phyloP scores from a whole-genome alignment of 345 rosid species.

The Arabidopsis suecica region DNA sequence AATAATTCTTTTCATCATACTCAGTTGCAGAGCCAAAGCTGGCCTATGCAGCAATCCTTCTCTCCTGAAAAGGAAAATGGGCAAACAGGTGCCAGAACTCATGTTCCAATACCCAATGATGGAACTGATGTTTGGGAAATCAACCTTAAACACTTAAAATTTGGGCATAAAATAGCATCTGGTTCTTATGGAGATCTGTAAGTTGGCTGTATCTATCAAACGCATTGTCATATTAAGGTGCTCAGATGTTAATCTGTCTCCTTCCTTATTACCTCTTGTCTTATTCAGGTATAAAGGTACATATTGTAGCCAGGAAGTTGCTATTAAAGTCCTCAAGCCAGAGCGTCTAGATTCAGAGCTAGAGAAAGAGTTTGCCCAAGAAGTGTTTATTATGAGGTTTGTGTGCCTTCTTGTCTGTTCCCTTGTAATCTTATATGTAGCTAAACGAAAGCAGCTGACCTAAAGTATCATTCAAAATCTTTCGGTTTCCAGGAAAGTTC shows the following conservation, averaged over 20 bases:
- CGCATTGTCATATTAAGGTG: slow-evolving; percentile 20
- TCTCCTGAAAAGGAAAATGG: slow-evolving; percentile 60
- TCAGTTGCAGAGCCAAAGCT: slow-evolving; percentile 58
- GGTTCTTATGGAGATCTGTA: slow-evolving; percentile 98
- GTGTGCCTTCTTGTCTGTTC: slow-evolving; percentile 24
- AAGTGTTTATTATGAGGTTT: slow-evolving; percentile 96
- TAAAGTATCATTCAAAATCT: slow-evolving; percentile 27
- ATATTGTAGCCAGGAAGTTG: slow-evolving; percentile 95
- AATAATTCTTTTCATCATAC: slow-evolving; percentile 26
- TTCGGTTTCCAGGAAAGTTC: slow-evolving; percentile 71
- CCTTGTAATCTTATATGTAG: slow-evolving; percentile 16
- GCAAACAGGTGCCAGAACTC: slow-evolving; percentile 45
- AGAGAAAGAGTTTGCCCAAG: slow-evolving; percentile 95
- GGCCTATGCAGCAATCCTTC: slow-evolving; percentile 56
- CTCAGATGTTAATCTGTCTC: slow-evolving; percentile 15
- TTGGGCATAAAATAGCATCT: slow-evolving; percentile 87
- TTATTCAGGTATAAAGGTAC: slow-evolving; percentile 85
- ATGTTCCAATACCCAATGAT: slow-evolving; percentile 84
- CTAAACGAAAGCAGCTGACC: slow-evolving; percentile 22
- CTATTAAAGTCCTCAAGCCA: slow-evolving; percentile 94
- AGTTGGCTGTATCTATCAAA: slow-evolving; percentile 48
- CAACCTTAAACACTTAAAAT: slow-evolving; percentile 67
- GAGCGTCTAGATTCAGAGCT: slow-evolving; percentile 83
- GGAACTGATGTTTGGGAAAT: slow-evolving; percentile 99
- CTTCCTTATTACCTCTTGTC: slow-evolving; percentile 20